Evolutionary conservation across 148 eudicot species (phyloP).

Genomic region (Rhododendron ovatum): DNA sequence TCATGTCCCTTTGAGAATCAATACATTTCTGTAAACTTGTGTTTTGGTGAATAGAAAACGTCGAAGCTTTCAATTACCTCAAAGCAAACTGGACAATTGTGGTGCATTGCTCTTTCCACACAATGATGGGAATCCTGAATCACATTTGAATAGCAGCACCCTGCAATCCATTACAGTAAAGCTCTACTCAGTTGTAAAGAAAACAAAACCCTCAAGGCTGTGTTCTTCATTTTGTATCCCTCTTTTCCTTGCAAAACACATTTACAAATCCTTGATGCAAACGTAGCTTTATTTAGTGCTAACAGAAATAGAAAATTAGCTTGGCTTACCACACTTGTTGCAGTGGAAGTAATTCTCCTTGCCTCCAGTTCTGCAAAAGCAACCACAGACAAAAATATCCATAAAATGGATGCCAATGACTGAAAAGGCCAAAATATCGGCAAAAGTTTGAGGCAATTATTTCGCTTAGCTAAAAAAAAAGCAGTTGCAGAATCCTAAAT

Average conservation of each 20-base stretch:
- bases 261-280: background rate
- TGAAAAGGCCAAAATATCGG: background rate
- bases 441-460: background rate
- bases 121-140: constrained; percentile 63
- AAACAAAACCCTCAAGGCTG: background rate
- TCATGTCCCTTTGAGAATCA: background rate
- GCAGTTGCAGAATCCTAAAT: background rate
- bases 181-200: background rate
- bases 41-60: background rate
- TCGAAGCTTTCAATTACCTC: constrained; percentile 41
- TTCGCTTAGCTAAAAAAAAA: background rate
- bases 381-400: background rate
- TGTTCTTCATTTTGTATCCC: background rate
- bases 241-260: background rate
- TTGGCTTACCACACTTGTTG: constrained; percentile 58
- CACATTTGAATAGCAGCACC: constrained; percentile 65
- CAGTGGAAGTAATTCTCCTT: constrained; percentile 77
- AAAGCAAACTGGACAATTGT: constrained; percentile 78
- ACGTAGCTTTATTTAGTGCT: background rate
- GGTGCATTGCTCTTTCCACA: constrained; percentile 83
- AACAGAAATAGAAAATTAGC: background rate
- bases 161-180: constrained; percentile 26
- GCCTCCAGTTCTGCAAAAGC: constrained; percentile 60
- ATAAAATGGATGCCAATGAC: background rate
- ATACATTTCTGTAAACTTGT: background rate